Evolutionary conservation across 768 basidiomycete genomes (phyloP).

Genomic region (Suillus weaverae): DNA sequence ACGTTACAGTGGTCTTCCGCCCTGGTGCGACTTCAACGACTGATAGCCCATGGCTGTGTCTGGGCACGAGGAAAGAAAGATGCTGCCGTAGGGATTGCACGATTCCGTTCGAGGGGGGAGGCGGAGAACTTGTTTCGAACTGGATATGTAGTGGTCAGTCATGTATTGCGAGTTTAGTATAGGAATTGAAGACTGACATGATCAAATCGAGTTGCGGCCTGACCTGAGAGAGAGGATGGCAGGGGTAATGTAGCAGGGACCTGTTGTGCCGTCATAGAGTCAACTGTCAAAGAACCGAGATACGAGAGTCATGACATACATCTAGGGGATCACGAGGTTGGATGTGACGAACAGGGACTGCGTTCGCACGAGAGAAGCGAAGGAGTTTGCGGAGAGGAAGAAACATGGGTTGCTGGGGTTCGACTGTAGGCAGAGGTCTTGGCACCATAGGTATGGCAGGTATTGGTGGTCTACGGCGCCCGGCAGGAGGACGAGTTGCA

Average conservation of each 20-base stretch:
- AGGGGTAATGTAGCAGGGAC: not conserved
- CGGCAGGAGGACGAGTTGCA: not conserved
- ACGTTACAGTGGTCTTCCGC: too few relatives aligned
- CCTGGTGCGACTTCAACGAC: too few relatives aligned
- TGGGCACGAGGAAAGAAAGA: too few relatives aligned
- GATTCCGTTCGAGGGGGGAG: too few relatives aligned
- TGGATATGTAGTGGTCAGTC: too few relatives aligned
- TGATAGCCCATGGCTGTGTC: too few relatives aligned
- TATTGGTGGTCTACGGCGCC: not conserved
- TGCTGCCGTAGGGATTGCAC: too few relatives aligned
- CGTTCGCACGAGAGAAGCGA: not conserved
- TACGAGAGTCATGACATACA: not conserved
- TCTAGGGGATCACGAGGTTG: not conserved
- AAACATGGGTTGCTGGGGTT: not conserved
- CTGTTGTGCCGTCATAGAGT: not conserved
- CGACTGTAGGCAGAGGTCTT: not conserved
- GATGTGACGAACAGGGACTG: not conserved
- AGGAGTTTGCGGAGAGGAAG: not conserved
- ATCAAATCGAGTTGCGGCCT: too few relatives aligned
- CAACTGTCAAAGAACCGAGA: not conserved
- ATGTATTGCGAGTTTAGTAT: too few relatives aligned
- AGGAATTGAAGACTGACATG: too few relatives aligned
- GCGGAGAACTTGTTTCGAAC: too few relatives aligned
- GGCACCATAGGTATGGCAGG: not conserved
- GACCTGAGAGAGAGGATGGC: not conserved